Percentiles rank a stretch among this genome's conserved stretches.
These are phyloP conservation scores for Cyberlindnera nakhonratchasimensis DNA, from an alignment of 805 yeast genomes.

Conservation along the genomic window DNA sequence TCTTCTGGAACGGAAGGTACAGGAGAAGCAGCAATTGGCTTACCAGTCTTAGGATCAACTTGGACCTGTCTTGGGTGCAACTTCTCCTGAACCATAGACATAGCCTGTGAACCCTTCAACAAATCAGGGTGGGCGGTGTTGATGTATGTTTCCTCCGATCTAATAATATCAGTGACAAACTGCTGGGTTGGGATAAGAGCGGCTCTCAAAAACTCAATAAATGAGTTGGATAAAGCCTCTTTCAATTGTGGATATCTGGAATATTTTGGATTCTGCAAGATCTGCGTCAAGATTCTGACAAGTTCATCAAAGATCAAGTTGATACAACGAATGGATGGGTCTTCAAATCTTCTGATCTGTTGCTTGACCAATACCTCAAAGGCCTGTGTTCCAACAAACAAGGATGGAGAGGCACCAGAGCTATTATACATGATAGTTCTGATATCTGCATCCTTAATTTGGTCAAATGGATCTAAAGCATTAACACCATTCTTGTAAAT, in stretches of 20 bases:
- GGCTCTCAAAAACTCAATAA: conserved; percentile 75
- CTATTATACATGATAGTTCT: conserved; percentile 96
- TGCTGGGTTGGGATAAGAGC: conserved; percentile 80
- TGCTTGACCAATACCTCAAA: conserved; percentile 94
- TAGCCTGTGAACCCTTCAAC: conserved; percentile 90
- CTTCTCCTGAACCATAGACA: conserved; percentile 86
- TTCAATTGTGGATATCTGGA: conserved; percentile 88
- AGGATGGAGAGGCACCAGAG: conserved; percentile 92
- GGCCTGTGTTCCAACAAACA: conserved; percentile 96
- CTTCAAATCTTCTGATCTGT: conserved; percentile 91
- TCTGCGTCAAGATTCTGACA: conserved; percentile 78
- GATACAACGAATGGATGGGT: conserved; percentile 86
- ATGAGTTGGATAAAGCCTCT: conserved; percentile 77
- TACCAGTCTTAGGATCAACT: conserved; percentile 88
- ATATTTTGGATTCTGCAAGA: conserved; percentile 75
- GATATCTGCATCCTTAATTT: conserved; percentile 91
- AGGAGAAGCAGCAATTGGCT: conserved; percentile 48
- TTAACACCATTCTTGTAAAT: conserved; percentile 88
- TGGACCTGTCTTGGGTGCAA: conserved; percentile 68
- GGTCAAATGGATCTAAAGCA: conserved; percentile 94
- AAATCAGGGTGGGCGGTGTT: conserved; percentile 98
- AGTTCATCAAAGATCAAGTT: conserved; percentile 90
- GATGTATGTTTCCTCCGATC: conserved; percentile 87
- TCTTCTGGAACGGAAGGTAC: conserved; percentile 32
- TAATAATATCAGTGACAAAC: conserved; percentile 79